A percentile compares a stretch with the other conserved stretches of the same genome.
Conservation (phyloP, 2,329 filamentous ascomycete genomes). For the Chaetomium strumarium region DNA sequence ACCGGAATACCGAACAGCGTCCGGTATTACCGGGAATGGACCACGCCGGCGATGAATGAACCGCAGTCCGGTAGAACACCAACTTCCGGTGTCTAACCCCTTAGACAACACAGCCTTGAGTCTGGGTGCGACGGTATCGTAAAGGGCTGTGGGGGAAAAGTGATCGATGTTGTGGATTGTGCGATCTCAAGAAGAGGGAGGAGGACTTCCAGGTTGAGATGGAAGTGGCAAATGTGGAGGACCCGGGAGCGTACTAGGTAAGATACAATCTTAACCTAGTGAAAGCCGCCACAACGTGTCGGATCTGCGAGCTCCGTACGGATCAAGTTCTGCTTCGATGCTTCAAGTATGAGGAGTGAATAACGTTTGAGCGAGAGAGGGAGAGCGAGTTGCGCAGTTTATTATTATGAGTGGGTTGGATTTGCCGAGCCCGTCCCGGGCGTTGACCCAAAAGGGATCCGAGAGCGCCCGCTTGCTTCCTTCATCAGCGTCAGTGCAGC, state of each 20-base stretch:
- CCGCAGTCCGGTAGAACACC: background rate
- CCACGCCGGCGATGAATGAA: background rate
- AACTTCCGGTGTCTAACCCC: background rate
- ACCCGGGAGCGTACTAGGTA: no score
- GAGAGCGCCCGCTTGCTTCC: conserved; percentile 12
- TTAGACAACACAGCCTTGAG: no score
- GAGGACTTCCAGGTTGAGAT: background rate
- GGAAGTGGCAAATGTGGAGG: background rate
- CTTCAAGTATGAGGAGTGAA: background rate
- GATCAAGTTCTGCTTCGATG: background rate
- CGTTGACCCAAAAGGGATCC: conserved; percentile 3
- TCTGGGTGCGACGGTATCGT: background rate
- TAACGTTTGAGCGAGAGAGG: no score
- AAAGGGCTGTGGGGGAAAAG: background rate
- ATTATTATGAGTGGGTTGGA: background rate
- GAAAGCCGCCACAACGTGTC: no score
- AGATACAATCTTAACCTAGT: no score
- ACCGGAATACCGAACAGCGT: background rate
- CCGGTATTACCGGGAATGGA: background rate
- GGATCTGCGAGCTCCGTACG: no score
- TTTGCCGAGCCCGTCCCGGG: background rate
- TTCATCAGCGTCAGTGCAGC: conserved; percentile 8
- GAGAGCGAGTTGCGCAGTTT: no score
- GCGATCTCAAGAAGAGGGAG: background rate
- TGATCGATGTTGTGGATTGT: no score